Base-by-base conservation (phyloP, 1,284 basidiomycete species). In the Ganoderma boninense region DNA sequence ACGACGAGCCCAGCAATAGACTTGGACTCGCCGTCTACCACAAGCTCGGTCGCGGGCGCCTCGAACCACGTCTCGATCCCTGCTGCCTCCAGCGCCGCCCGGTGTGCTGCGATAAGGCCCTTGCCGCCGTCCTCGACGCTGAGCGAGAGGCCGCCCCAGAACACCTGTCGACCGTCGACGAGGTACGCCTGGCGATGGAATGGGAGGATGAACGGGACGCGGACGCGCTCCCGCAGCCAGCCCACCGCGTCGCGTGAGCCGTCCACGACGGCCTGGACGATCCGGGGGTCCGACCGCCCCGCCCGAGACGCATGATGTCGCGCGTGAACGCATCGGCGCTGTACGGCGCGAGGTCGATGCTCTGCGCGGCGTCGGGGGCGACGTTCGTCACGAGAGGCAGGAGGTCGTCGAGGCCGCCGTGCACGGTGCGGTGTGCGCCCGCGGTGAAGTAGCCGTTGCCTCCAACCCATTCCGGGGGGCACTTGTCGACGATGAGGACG, bases 401-500 rank as follows among this genome's bases (percentile, higher is more conserved):
- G 54, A 92, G 84, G 77, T 91, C 90, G n/a, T n/a, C n/a, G n/a
- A n/a, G n/a, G n/a, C 90, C 91, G 16, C 74, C 79, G 74, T 92
- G 91, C 3, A 85, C 87, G 20, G 87, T 90, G 64, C 90, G 87
- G 74, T 88, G 84, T 2, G 89, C 89, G 23, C 90, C 90, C 32
- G 90, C 90, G 26, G 90, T 92, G 80, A 92, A 92, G 79, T 86
- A 91, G 14, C 90, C 89, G 74, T 92, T 92, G 16, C 90, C 91
- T 16, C 91, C 91, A 10, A 80, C 85, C 90, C 90, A 92, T 69
- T 87, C 85, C 59, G 81, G 75, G 2, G 90, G 89, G 56, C 89
- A 89, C 76, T 91, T 91, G 76, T 92, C 91, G 66, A 92, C 80
- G 68, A 92, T 81, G 62, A 92, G 81, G 70, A 92, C 89, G 81